Conservation (phyloP, 2,329 filamentous ascomycete species). For the Aureobasidium sp. region DNA sequence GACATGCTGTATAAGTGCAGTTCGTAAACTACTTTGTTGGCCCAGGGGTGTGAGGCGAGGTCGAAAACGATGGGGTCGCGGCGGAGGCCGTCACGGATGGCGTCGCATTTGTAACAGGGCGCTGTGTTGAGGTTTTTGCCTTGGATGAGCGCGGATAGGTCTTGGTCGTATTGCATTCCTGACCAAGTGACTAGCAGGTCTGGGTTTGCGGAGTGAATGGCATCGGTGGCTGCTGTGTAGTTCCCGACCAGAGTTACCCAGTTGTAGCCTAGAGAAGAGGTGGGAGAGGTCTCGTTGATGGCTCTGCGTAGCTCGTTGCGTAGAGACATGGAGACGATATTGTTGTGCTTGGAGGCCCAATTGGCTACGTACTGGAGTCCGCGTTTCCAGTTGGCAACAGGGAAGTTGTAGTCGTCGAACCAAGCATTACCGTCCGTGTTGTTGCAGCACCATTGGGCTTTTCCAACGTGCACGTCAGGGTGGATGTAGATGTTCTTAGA, state of each 20-base stretch:
- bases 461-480: conserved; percentile 54
- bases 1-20: conserved; percentile 38
- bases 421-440: conserved; percentile 37
- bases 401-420: conserved; percentile 32
- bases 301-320: conserved; percentile 50
- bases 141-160: conserved; percentile 19
- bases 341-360: conserved; percentile 39
- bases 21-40: conserved; percentile 44
- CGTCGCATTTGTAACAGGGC: conserved; percentile 35
- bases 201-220: conserved; percentile 47
- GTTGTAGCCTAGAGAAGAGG: conserved; percentile 33
- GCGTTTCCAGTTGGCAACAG: conserved; percentile 52
- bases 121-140: conserved; percentile 33
- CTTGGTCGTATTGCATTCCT: conserved; percentile 48
- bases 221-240: conserved; percentile 42
- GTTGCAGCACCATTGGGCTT: conserved; percentile 42
- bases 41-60: conserved; percentile 40
- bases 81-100: conserved; percentile 37
- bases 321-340: conserved; percentile 44
- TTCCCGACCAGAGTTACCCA: conserved; percentile 52
- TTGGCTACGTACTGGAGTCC: conserved; percentile 54
- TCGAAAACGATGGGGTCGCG: conserved; percentile 42
- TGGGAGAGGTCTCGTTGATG: neutral
- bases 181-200: conserved; percentile 52
- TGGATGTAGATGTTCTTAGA: conserved; percentile 49